Percentiles rank a stretch among this genome's conserved stretches.
Evolutionary conservation across 208 protist species (phyloP).

Genomic region (Borovskyia barvae): DNA sequence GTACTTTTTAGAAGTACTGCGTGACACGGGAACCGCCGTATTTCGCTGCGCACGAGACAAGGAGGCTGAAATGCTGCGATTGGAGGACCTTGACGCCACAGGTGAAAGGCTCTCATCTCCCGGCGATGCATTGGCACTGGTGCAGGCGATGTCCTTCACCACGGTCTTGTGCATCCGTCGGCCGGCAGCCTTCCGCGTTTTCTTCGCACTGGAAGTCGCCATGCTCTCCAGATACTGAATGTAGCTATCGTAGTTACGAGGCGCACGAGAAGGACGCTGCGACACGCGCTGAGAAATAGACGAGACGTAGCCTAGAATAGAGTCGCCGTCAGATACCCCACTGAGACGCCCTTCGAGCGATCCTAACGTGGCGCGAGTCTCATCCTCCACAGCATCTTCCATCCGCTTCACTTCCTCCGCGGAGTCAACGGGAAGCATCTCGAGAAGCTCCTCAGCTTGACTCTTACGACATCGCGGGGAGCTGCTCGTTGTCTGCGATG

Average conservation of each 20-base stretch:
- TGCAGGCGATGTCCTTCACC: conserved; percentile 10
- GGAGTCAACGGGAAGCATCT: conserved; percentile 43
- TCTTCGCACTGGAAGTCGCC: conserved; percentile 26
- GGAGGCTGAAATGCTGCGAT: neutral
- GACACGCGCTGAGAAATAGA: conserved; percentile 46
- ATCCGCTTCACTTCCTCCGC: conserved; percentile 25
- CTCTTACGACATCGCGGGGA: conserved; percentile 29
- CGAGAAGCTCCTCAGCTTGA: conserved; percentile 35
- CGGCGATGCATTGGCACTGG: too few relatives aligned
- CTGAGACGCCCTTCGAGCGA: conserved; percentile 11
- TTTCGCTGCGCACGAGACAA: neutral
- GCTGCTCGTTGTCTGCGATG: conserved; percentile 22
- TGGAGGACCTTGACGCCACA: neutral
- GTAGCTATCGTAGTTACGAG: conserved; percentile 41
- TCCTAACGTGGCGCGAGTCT: conserved; percentile 5
- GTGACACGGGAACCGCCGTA: neutral
- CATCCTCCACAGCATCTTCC: neutral
- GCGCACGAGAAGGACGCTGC: conserved; percentile 25
- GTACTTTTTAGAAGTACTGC: too few relatives aligned
- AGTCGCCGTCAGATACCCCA: conserved; percentile 8
- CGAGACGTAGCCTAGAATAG: conserved; percentile 17
- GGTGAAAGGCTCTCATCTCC: too few relatives aligned
- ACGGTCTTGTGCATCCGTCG: conserved; percentile 17
- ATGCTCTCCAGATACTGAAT: conserved; percentile 35
- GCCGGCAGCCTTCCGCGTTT: conserved; percentile 12